Percentiles rank a stretch among this genome's conserved stretches.
These are phyloP conservation scores for Cercospora sp. DNA, from an alignment of 2,329 filamentous ascomycete genomes.

Conservation along the genomic window DNA sequence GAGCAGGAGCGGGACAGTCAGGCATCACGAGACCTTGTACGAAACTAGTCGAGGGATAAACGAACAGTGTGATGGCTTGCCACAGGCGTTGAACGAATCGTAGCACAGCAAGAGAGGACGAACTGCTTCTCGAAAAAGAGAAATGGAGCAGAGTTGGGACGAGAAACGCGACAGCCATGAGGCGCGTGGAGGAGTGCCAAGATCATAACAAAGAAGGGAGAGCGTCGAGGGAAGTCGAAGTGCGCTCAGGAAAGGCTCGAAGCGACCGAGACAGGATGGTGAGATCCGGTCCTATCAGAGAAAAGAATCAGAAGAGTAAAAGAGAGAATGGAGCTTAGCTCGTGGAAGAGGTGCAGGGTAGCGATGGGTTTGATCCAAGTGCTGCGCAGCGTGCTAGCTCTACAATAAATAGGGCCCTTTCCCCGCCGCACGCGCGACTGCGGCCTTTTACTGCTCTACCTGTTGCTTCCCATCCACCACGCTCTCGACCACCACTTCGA, in stretches of 20 bases:
- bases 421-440: constrained; percentile 1
- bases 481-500: not conserved
- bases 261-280: constrained; percentile 5
- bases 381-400: not conserved
- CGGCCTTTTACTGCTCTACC: constrained; percentile 2
- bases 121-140: not conserved
- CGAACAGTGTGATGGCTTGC: not conserved
- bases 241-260: constrained; percentile 11
- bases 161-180: not conserved
- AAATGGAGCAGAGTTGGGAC: not conserved
- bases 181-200: constrained; percentile 5
- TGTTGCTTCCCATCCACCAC: constrained; percentile 2
- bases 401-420: constrained; percentile 2
- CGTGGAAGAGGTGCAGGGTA: not conserved
- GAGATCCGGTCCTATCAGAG: constrained; percentile 3
- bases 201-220: constrained; percentile 5
- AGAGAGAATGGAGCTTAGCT: constrained; percentile 7
- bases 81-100: not conserved
- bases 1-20: not conserved
- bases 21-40: not conserved
- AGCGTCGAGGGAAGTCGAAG: not conserved
- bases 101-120: not conserved
- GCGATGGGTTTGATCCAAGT: constrained; percentile 4
- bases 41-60: not conserved
- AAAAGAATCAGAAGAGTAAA: constrained; percentile 7